phyloP scores from a whole-genome alignment of 2,329 filamentous ascomycete species.

The Ceratocystis lukuohia region DNA sequence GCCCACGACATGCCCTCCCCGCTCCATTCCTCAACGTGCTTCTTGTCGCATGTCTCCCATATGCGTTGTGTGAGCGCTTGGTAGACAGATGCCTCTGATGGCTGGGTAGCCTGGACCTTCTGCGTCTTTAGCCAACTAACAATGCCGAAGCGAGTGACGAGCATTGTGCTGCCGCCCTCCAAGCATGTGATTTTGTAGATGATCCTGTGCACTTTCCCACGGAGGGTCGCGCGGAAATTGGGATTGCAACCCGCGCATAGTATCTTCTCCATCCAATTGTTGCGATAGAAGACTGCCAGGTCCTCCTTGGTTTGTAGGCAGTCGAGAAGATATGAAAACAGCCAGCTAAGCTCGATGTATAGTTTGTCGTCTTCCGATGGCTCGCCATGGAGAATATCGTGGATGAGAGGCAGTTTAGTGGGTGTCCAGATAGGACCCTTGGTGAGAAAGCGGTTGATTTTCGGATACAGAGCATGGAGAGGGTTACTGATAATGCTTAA shows the following conservation, averaged over 20 bases:
- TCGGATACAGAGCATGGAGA: constrained; percentile 69
- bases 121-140: constrained; percentile 51
- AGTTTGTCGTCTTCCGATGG: constrained; percentile 61
- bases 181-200: constrained; percentile 55
- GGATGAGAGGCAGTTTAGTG: constrained; percentile 58
- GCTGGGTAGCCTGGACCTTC: constrained; percentile 28
- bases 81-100: constrained; percentile 39
- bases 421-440: constrained; percentile 63
- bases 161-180: constrained; percentile 61
- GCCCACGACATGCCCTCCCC: constrained; percentile 13
- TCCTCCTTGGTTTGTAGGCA: constrained; percentile 48
- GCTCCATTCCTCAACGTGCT: constrained; percentile 24
- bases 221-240: constrained; percentile 44
- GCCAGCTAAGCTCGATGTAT: constrained; percentile 61
- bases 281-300: constrained; percentile 46
- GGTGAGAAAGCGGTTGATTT: constrained; percentile 73
- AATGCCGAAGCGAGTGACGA: constrained; percentile 62
- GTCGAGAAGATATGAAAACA: constrained; percentile 56
- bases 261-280: constrained; percentile 60
- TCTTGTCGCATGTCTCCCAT: constrained; percentile 52
- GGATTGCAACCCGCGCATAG: constrained; percentile 56
- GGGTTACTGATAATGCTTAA: constrained; percentile 61
- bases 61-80: constrained; percentile 44
- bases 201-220: constrained; percentile 46
- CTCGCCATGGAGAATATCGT: constrained; percentile 47